Evolutionary conservation across 345 rosid species (phyloP).

Genomic region (Mallotus nudiflorus): DNA sequence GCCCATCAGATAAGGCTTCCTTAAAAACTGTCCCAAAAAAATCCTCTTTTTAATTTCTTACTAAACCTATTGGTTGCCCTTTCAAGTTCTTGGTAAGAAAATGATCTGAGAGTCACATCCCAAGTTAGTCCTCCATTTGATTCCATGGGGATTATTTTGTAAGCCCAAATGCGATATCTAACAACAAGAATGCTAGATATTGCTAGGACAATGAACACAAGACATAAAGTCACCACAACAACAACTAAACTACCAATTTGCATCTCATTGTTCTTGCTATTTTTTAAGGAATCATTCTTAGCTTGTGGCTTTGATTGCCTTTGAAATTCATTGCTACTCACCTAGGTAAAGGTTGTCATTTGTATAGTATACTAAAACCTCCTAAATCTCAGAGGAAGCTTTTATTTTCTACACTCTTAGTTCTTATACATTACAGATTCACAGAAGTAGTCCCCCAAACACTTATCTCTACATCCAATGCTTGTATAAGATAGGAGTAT

Average conservation of each 20-base stretch:
- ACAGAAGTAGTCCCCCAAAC: constrained; percentile 8
- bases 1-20: constrained; percentile 5
- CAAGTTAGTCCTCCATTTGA: background rate
- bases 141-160: background rate
- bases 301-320: no score
- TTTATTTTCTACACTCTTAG: background rate
- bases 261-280: background rate
- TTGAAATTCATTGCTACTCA: background rate
- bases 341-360: background rate
- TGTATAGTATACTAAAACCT: background rate
- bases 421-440: background rate
- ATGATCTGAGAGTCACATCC: constrained; percentile 20
- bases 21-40: constrained; percentile 27
- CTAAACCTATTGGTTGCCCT: constrained; percentile 21
- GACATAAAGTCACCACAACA: background rate
- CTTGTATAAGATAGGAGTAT: background rate
- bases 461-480: background rate
- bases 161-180: no score
- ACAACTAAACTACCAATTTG: background rate
- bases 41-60: constrained; percentile 16
- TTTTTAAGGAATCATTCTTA: no score
- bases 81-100: no score
- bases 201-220: constrained; percentile 12
- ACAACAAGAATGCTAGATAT: constrained; percentile 8
- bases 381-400: constrained; percentile 2